Conservation (phyloP, 2,329 filamentous ascomycete genomes). For the Microsporum canis region DNA sequence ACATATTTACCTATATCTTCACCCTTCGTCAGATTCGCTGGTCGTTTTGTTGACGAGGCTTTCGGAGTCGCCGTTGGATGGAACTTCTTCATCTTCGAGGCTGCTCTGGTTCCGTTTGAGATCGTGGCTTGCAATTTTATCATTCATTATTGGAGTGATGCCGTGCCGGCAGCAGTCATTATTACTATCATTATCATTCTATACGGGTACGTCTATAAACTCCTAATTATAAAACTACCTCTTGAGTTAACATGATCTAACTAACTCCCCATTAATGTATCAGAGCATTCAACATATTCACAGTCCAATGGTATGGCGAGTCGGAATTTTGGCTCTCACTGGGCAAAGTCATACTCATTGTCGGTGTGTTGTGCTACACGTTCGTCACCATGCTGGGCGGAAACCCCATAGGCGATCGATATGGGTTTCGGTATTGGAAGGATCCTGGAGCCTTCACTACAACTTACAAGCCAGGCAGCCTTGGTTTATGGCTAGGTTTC, state of each 20-base stretch:
- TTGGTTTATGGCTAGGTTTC: slow-evolving; percentile 67
- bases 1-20: slow-evolving; percentile 39
- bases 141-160: slow-evolving; percentile 40
- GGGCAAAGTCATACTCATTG: slow-evolving; percentile 59
- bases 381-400: slow-evolving; percentile 76
- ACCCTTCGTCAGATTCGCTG: slow-evolving; percentile 37
- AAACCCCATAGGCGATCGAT: slow-evolving; percentile 59
- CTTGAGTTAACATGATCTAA: not conserved
- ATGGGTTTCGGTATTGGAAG: slow-evolving; percentile 60
- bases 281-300: slow-evolving; percentile 55
- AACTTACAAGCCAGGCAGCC: slow-evolving; percentile 50
- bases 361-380: slow-evolving; percentile 63
- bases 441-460: slow-evolving; percentile 59
- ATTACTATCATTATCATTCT: slow-evolving; percentile 37
- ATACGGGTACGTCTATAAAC: slow-evolving; percentile 28
- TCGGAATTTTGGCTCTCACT: slow-evolving; percentile 64
- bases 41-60: slow-evolving; percentile 39
- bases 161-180: slow-evolving; percentile 36
- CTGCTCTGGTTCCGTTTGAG: slow-evolving; percentile 42
- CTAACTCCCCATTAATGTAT: not conserved
- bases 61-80: slow-evolving; percentile 39
- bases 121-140: slow-evolving; percentile 42
- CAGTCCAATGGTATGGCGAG: slow-evolving; percentile 64
- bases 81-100: slow-evolving; percentile 44
- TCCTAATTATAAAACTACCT: not conserved